Evolutionary conservation across 768 basidiomycete genomes (phyloP).

Genomic region (Boletus vermiculosoides): DNA sequence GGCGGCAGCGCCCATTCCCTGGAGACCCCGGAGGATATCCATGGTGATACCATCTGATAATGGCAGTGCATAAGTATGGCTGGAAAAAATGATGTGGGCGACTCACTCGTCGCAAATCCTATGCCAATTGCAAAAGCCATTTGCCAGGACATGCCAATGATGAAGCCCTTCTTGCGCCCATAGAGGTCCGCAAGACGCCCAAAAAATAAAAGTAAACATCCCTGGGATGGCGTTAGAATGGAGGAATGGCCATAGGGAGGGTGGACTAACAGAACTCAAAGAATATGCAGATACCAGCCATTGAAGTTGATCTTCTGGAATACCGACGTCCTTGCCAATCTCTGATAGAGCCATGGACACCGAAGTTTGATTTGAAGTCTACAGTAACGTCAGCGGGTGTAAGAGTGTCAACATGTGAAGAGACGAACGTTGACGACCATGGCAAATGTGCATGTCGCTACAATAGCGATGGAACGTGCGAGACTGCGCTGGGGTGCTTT

Average conservation of each 20-base stretch:
- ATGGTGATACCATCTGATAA: constrained; percentile 54
- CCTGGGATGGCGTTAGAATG: constrained; percentile 42
- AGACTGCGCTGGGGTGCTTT: constrained; percentile 24
- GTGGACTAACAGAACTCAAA: constrained; percentile 56
- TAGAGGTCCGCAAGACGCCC: constrained; percentile 81
- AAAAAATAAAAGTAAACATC: constrained; percentile 72
- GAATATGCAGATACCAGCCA: constrained; percentile 71
- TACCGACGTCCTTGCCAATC: constrained; percentile 48
- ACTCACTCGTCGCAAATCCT: constrained; percentile 57
- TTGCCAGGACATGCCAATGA: constrained; percentile 55
- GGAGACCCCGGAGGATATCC: constrained; percentile 70
- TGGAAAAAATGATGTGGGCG: background rate
- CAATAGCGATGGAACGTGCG: constrained; percentile 29
- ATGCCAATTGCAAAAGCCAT: constrained; percentile 60
- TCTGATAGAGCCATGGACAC: constrained; percentile 52
- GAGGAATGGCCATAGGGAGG: background rate
- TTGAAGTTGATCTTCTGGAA: constrained; percentile 53
- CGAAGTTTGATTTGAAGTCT: constrained; percentile 40
- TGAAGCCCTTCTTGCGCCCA: constrained; percentile 69
- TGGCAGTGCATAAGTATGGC: background rate
- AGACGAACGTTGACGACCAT: constrained; percentile 37
- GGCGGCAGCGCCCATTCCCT: constrained; percentile 80
- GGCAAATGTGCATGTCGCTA: constrained; percentile 40
- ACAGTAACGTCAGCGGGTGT: background rate
- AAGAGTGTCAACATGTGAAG: background rate